Evolutionary conservation across 805 yeast species (phyloP), one percentile per base, ranked within the genome.

Genomic region (Ogataea philodendri): DNA sequence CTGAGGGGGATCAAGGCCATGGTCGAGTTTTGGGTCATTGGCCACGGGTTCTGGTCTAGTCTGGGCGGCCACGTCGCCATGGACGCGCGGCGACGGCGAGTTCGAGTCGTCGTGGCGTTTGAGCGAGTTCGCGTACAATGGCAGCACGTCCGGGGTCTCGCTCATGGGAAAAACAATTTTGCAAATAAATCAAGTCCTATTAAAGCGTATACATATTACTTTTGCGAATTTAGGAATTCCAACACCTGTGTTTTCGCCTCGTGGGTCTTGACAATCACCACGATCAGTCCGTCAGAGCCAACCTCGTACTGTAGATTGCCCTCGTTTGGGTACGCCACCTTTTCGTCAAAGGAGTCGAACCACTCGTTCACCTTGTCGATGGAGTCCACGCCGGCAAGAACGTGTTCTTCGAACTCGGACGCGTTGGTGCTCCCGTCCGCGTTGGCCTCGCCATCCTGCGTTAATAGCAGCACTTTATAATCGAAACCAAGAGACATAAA

Each of bases 261-360:
- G 13, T 48, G 39, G 5, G 60, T 58, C 41, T 70, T 74, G 21
- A 72, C 78, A n/a, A 76, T 63, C 18, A 76, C 65, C 37, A 76
- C 74, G 37, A 76, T 75, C 36, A 76, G 56, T 4, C 81, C 81
- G 49, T 76, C 81, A 32, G 77, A 71, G 4, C 81, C 80, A 2
- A 74, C 79, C 42, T 76, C 81, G 46, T 76, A 76, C 49, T 74
- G 74, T 45, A 76, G 66, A 41, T 67, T 65, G 4, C 68, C 72
- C 42, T 74, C 76, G 44, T 76, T 75, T 3, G 80, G 81, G 26
- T 67, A 61, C 7, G 80, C 77, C 10, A 76, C 62, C 15, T 55
- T 53, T 24, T 62, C 69, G 49, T 76, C 81, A 46, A 76, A 76
- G 23, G 52, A 50, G 45, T 76, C 78, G 44, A 76, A 75, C 43